Base-by-base conservation (phyloP, 2,329 filamentous ascomycete genomes). In the Clathrospora elynae region DNA sequence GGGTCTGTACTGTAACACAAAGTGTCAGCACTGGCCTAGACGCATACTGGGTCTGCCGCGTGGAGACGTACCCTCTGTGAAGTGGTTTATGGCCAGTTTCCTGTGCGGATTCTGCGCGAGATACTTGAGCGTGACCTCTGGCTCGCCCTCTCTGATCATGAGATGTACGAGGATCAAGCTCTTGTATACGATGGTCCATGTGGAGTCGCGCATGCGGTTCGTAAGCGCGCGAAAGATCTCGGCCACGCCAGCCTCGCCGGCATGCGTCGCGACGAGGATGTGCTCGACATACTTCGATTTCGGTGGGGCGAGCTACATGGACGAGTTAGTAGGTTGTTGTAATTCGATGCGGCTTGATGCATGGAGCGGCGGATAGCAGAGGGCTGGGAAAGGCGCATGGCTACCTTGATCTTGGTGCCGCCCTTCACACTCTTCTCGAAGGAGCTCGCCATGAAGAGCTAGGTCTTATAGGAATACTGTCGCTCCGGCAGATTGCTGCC, bases 151-250 rank as follows among this genome's bases (percentile, higher is more conserved):
- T 57, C 93, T 84, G 67, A 99, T 93, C 93, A 99, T 97, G 49
- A 97, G 77, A 71, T 99, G 93, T 32, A 95, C 84, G 34, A 95
- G 93, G 61, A 97, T 96, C 57, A 99, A 78, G 61, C 90, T 86
- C 77, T 99, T 99, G 84, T 96, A 96, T 54, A 96, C 92, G 44
- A 97, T 90, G n/a, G 93, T 99, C 93, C 93, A 99, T 78, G 93
- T 96, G 57, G 92, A 92, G 71, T 99, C 93, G 68, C 90, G 86
- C 56, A 99, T 74, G 37, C 93, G 84, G 68, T 90, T 84, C 67
- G 95, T 90, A 40, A 99, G 78, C 28, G 90, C 89, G 49, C 93
- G 86, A 71, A 99, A 97, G 65, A 99, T 88, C 75, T 99, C 93
- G 47, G 86, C 92, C 47, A 99, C 90, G 57, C 92, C 93, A 39